A percentile compares a stretch with the other conserved stretches of the same genome.
These are phyloP conservation scores for Diplodia sapinea DNA, from an alignment of 2,329 filamentous ascomycete species.

Conservation along the genomic window DNA sequence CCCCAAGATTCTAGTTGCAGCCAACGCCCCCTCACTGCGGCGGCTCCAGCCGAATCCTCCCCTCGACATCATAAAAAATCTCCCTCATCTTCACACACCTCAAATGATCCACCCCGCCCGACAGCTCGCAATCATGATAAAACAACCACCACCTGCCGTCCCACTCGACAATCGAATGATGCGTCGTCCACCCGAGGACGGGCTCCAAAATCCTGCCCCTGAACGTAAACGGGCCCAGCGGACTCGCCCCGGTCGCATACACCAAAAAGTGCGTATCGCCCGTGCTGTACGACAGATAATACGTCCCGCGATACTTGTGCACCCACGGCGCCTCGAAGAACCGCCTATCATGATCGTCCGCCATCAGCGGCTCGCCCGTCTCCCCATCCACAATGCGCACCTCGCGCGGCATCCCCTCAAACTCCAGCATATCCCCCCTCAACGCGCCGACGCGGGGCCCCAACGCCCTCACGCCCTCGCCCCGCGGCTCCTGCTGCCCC, in stretches of 20 bases:
- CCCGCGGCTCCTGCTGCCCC: slow-evolving; percentile 62
- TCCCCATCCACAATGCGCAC: slow-evolving; percentile 69
- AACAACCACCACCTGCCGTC: slow-evolving; percentile 75
- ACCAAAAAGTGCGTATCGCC: slow-evolving; percentile 77
- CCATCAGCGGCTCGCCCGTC: slow-evolving; percentile 63
- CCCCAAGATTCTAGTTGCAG: too few relatives aligned
- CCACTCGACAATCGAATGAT: slow-evolving; percentile 79
- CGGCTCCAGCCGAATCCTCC: slow-evolving; percentile 59
- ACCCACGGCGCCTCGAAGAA: slow-evolving; percentile 86
- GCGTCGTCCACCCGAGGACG: slow-evolving; percentile 80
- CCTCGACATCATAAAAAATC: slow-evolving; percentile 72
- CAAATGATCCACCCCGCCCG: slow-evolving; percentile 71
- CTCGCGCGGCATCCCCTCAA: slow-evolving; percentile 61
- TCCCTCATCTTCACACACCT: slow-evolving; percentile 76
- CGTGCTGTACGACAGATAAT: slow-evolving; percentile 80
- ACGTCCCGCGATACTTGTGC: slow-evolving; percentile 71
- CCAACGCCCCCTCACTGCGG: background rate
- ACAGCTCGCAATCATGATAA: slow-evolving; percentile 75
- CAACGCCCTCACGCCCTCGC: slow-evolving; percentile 61
- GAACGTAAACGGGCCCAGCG: slow-evolving; percentile 75
- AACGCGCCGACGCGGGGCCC: slow-evolving; percentile 71
- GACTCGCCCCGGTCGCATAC: slow-evolving; percentile 69
- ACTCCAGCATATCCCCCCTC: slow-evolving; percentile 68
- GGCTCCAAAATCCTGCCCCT: slow-evolving; percentile 74
- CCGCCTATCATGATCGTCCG: slow-evolving; percentile 73